Base-by-base conservation (phyloP, 208 protist genomes). In the Crithidia thermophila region DNA sequence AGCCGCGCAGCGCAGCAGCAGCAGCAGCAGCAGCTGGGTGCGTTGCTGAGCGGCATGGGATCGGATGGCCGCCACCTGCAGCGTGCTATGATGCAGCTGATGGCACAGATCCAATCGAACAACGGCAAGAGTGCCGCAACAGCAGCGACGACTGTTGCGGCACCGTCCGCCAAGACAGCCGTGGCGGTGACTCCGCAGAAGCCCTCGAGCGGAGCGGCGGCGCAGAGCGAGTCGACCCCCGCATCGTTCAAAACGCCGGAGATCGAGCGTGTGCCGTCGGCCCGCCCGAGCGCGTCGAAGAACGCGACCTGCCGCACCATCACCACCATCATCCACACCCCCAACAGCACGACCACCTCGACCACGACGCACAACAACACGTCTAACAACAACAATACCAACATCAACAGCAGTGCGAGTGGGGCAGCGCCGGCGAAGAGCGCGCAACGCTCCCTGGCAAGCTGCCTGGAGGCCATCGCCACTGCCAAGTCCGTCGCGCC, bases 271-370 rank as follows among this genome's bases (percentile, higher is more conserved):
- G 69, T 69, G 25, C 69, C 71, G 42, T 77, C 71, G 31, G 56
- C 71, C 11, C 71, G 63, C 18, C 71, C 71, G 9, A 77, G 71
- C 33, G 63, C 71, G 33, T 67, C 62, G 21, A 77, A 70, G 71
- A 77, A 61, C 36, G 25, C 57, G 11, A 34, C 62, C 0, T 59
- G 57, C 46, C 71, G 62, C 56, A 69, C 53, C 46, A 66, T 70
- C 21, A 77, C 71, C 36, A 75, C 69, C 36, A 75, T 75, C 55
- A 75, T 75, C 56, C 71, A 64, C 37, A 70, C 62, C 6, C 61
- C 71, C 4, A 70, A 47, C 30, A 45, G 59, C 7, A 40, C 61
- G 9, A n/a, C 53, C 18, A 25, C 31, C n/a, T 50, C 37, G 30
- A 46, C 10, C 36, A 27, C 40, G 42, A 21, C 14, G 33, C 28